Evolutionary conservation across 106 monocot genomes (phyloP).

Genomic region (Phalaenopsis aphrodite): DNA sequence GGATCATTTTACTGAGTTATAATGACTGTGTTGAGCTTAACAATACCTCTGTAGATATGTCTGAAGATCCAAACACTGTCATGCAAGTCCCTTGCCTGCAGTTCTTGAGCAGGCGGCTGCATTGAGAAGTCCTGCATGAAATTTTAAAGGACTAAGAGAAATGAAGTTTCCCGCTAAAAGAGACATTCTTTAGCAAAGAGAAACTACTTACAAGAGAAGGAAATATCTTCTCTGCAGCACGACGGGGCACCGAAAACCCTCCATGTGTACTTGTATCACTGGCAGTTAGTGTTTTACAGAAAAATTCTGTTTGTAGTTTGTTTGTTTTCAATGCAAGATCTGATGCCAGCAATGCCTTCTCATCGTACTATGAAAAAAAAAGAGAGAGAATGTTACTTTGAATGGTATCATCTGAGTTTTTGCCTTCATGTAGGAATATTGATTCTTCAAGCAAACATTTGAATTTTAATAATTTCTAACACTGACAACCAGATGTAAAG

Average conservation of each 20-base stretch:
- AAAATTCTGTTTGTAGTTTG: slow-evolving; percentile 67
- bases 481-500: no score
- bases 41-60: slow-evolving; percentile 67
- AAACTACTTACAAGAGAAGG: slow-evolving; percentile 65
- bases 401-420: not conserved
- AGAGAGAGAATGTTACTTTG: not conserved
- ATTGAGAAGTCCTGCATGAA: slow-evolving; percentile 52
- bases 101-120: slow-evolving; percentile 77
- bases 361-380: slow-evolving; percentile 33
- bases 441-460: no score
- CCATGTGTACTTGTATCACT: slow-evolving; percentile 98
- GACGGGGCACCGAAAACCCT: slow-evolving; percentile 89
- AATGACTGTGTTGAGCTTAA: not conserved
- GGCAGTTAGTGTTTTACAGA: slow-evolving; percentile 91
- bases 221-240: slow-evolving; percentile 88
- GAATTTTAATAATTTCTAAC: no score
- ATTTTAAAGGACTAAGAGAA: slow-evolving; percentile 1
- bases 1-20: not conserved
- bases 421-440: no score
- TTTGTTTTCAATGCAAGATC: slow-evolving; percentile 55
- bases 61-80: slow-evolving; percentile 67
- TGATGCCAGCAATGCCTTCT: slow-evolving; percentile 65
- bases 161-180: no score
- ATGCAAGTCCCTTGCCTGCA: slow-evolving; percentile 65
- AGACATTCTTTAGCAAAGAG: not conserved